These are phyloP conservation scores for Colletotrichum sp. DNA, from an alignment of 2,329 filamentous ascomycete genomes.

Conservation along the genomic window DNA sequence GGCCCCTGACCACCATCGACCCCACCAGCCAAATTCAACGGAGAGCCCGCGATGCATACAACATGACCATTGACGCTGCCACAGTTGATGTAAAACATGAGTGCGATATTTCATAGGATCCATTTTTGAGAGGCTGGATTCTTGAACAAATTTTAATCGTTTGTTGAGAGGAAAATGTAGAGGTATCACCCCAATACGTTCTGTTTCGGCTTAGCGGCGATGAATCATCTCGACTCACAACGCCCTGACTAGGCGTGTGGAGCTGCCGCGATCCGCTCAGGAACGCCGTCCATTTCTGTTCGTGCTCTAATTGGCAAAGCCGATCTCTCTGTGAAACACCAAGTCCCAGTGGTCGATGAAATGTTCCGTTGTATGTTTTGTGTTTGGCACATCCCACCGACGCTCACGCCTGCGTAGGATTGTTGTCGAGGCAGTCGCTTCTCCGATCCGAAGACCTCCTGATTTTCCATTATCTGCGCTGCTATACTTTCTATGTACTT, in stretches of 20 bases:
- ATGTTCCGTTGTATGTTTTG: background rate
- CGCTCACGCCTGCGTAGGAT: background rate
- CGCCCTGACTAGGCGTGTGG: background rate
- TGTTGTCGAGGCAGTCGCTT: background rate
- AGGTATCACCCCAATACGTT: background rate
- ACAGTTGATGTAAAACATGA: background rate
- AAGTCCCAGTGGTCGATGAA: background rate
- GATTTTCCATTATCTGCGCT: rapidly evolving
- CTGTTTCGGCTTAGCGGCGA: background rate
- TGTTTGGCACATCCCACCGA: background rate
- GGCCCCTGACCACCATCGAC: background rate
- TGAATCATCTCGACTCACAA: background rate
- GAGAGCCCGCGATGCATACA: background rate
- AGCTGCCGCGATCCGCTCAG: background rate
- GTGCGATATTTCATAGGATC: background rate
- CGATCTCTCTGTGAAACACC: background rate
- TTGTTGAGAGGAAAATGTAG: background rate
- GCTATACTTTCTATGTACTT: background rate
- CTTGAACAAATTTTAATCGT: background rate
- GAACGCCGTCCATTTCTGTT: background rate
- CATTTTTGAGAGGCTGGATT: background rate
- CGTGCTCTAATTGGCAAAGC: background rate
- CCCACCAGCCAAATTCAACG: background rate
- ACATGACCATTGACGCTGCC: background rate
- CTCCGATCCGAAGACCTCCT: background rate